A percentile compares a stretch with the other conserved stretches of the same genome.
Evolutionary conservation across 2,329 filamentous ascomycete species (phyloP).

Genomic region (Epichloe festucae): DNA sequence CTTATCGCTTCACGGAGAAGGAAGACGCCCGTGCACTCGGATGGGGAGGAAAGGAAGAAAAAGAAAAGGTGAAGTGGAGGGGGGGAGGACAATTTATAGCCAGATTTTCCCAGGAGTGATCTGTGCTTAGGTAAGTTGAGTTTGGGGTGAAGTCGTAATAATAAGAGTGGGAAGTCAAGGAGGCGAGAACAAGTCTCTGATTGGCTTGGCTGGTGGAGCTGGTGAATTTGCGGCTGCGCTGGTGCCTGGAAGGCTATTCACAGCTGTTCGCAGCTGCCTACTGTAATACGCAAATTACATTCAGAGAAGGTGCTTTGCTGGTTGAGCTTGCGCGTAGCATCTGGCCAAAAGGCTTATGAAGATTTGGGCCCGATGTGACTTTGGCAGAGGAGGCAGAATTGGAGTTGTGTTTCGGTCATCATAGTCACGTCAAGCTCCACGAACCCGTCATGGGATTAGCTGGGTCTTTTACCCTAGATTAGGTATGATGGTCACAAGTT

Average conservation of each 20-base stretch:
- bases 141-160: background rate
- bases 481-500: too few relatives aligned
- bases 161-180: background rate
- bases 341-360: too few relatives aligned
- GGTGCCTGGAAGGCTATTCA: background rate
- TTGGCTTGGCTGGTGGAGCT: background rate
- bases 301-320: background rate
- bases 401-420: too few relatives aligned
- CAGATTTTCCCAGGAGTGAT: background rate
- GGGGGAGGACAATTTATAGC: conserved; percentile 21
- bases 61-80: conserved; percentile 17
- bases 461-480: too few relatives aligned
- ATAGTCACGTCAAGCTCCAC: too few relatives aligned
- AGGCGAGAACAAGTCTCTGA: background rate
- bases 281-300: background rate
- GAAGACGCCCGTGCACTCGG: conserved; percentile 57
- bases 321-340: too few relatives aligned
- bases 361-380: too few relatives aligned
- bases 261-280: background rate
- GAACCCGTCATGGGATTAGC: too few relatives aligned
- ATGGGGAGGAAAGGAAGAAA: conserved; percentile 36
- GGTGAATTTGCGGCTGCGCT: background rate
- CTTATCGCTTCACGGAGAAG: conserved; percentile 48
- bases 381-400: too few relatives aligned
- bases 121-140: conserved; percentile 5